Evolutionary conservation across 768 basidiomycete genomes (phyloP), one percentile per base, ranked within the genome.

Genomic region (Wakefieldia striispora): DNA sequence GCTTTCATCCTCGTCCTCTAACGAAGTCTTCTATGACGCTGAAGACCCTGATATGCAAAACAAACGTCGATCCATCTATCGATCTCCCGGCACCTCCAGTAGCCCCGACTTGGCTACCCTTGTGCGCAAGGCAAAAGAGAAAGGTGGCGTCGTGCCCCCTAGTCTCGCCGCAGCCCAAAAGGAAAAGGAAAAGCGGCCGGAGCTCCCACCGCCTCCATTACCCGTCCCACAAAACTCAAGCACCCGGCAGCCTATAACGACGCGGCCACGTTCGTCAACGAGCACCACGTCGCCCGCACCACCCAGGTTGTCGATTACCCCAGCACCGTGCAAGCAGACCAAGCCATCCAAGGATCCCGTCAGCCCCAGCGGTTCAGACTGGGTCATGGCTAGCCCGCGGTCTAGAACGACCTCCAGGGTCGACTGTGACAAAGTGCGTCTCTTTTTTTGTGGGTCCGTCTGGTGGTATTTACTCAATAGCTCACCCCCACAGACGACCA

Each of bases 41-140:
- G 83, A 86, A 53, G 84, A 87, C 63, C 59, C 68, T 10, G 86
- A 86, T 58, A 77, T 81, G 60, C 83, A 86, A 60, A 81, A 80
- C 8, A 88, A 88, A 66, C 80, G 91, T 39, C 80, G 91, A 43
- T 90, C 88, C 54, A 81, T 97, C 73, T 94, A 93, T 66, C 78
- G 94, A 49, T 86, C 89, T 17, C 78, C 88, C 11, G 94, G 92
- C 37, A 95, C 91, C 8, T 88, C 92, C 29, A 91, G 88, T 59
- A 92, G 88, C 63, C 95, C 94, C 23, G 94, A 97, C 69, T 76
- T 97, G 19, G 91, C 91, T 4, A 93, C 91, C 10, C 76, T 97
- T 45, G 67, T 94, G 45, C 78, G 86, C 53, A 94, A 93, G 70
- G 86, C 89, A 14, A 91, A 85, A 69, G 87, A 86, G 60, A 73